Evolutionary conservation across 148 eudicot genomes (phyloP).

Genomic region (Cornus florida): DNA sequence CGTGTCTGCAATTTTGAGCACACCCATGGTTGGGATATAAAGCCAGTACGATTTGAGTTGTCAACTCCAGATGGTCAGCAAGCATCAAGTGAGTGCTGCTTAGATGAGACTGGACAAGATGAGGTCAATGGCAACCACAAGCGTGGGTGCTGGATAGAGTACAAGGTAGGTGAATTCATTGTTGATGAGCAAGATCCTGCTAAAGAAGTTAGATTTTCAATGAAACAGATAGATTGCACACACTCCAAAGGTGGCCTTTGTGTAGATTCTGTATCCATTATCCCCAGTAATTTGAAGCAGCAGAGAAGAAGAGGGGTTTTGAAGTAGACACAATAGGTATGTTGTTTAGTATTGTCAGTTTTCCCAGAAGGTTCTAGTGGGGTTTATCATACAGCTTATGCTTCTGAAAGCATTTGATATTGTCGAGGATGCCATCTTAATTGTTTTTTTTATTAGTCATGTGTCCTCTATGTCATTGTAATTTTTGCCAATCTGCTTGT

Average conservation of each 20-base stretch:
- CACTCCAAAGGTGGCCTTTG: slow-evolving; percentile 99
- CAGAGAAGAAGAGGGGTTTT: slow-evolving; percentile 44
- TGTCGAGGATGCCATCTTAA: slow-evolving; percentile 17
- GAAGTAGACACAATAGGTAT: slow-evolving; percentile 16
- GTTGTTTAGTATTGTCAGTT: slow-evolving; percentile 2
- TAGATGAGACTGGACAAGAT: slow-evolving; percentile 62
- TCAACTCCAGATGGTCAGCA: slow-evolving; percentile 86
- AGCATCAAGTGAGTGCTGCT: slow-evolving; percentile 56
- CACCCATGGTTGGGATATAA: slow-evolving; percentile 95
- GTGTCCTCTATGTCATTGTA: slow-evolving; percentile 23
- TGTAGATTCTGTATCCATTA: slow-evolving; percentile 84
- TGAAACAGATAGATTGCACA: slow-evolving; percentile 98
- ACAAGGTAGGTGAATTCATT: slow-evolving; percentile 79
- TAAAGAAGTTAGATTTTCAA: slow-evolving; percentile 73
- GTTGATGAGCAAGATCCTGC: slow-evolving; percentile 51
- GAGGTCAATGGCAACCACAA: slow-evolving; percentile 57
- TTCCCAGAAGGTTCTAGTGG: slow-evolving; percentile 16
- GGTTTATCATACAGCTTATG: slow-evolving; percentile 16
- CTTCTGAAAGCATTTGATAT: slow-evolving; percentile 3
- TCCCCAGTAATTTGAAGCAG: slow-evolving; percentile 60
- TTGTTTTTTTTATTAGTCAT: slow-evolving; percentile 23
- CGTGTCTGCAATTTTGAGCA: slow-evolving; percentile 82
- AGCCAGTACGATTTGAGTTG: slow-evolving; percentile 80
- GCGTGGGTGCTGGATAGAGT: slow-evolving; percentile 94
- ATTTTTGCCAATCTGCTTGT: slow-evolving; percentile 13